A percentile compares a stretch with the other conserved stretches of the same genome.
Evolutionary conservation across 306 rosid species (phyloP).

Genomic region (Sindora glabra): DNA sequence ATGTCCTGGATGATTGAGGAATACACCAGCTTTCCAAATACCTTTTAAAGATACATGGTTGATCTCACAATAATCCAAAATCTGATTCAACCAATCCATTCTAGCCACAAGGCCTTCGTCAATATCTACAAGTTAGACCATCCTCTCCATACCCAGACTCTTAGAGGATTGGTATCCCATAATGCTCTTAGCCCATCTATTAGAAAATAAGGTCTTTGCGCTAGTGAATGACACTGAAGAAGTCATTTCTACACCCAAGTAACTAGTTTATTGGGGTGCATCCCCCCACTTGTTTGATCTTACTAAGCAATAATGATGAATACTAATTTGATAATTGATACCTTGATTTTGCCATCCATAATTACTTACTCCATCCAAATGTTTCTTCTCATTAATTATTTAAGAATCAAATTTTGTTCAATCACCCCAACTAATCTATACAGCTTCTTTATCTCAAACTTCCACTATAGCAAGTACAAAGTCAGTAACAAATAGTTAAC

Average conservation of each 20-base stretch:
- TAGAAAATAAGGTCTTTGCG: constrained; percentile 52
- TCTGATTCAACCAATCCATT: constrained; percentile 90
- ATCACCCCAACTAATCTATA: constrained; percentile 1
- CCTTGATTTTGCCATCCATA: constrained; percentile 71
- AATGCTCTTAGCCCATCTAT: constrained; percentile 53
- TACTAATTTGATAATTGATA: constrained; percentile 55
- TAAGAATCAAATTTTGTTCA: constrained; percentile 14
- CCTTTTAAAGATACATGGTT: constrained; percentile 70
- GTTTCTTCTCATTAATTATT: constrained; percentile 30
- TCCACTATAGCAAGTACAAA: neutral
- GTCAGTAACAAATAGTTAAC: too few relatives aligned
- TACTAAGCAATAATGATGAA: constrained; percentile 62
- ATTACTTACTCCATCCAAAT: constrained; percentile 7
- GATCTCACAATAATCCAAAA: constrained; percentile 88
- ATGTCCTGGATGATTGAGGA: constrained; percentile 82
- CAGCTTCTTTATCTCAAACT: neutral
- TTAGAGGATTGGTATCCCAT: constrained; percentile 58
- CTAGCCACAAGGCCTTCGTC: constrained; percentile 98
- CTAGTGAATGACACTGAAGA: constrained; percentile 63
- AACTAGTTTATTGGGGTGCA: constrained; percentile 83
- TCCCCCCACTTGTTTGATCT: constrained; percentile 82
- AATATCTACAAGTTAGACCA: constrained; percentile 79
- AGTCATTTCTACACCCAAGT: constrained; percentile 56
- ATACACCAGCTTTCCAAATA: constrained; percentile 89
- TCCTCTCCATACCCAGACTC: constrained; percentile 85